A percentile compares a stretch with the other conserved stretches of the same genome.
These are phyloP conservation scores for Diplosphaera chodatii DNA, from an alignment of 139 green algal genomes.

Conservation along the genomic window DNA sequence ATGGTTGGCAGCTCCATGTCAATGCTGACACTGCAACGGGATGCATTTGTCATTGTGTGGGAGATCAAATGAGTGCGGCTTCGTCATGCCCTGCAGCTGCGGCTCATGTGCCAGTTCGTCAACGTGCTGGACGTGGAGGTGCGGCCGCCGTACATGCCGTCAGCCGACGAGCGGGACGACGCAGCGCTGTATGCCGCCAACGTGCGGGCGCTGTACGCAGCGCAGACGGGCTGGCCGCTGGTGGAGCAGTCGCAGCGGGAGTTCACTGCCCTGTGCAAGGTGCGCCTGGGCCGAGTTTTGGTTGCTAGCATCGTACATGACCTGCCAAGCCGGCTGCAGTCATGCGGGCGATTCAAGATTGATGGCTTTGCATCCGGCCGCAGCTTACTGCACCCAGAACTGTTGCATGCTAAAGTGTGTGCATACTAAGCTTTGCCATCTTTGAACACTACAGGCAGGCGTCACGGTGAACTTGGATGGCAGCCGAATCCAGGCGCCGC, in stretches of 20 bases:
- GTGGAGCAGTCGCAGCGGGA: constrained; percentile 19
- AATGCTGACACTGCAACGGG: too few relatives aligned
- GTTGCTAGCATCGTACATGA: too few relatives aligned
- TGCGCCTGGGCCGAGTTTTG: background rate
- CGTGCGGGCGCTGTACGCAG: constrained; percentile 12
- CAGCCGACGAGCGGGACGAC: background rate
- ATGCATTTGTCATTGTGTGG: too few relatives aligned
- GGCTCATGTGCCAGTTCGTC: constrained; percentile 1
- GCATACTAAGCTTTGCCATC: too few relatives aligned
- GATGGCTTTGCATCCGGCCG: too few relatives aligned
- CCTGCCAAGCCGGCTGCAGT: background rate
- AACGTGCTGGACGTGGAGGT: constrained; percentile 23
- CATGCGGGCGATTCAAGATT: too few relatives aligned
- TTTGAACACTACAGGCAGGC: too few relatives aligned
- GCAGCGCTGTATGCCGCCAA: constrained; percentile 7
- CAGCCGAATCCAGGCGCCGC: constrained; percentile 12
- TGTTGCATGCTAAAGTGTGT: too few relatives aligned
- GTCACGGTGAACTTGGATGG: constrained; percentile 28
- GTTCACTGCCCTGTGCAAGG: constrained; percentile 1
- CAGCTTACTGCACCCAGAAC: too few relatives aligned
- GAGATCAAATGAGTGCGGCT: background rate
- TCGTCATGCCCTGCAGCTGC: background rate
- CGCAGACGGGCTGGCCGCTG: constrained; percentile 18
- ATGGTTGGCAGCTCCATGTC: too few relatives aligned
- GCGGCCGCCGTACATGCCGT: constrained; percentile 13